These are phyloP conservation scores for Aspergillus mulundensis DNA, from an alignment of 495 filamentous ascomycete species.

Conservation along the genomic window DNA sequence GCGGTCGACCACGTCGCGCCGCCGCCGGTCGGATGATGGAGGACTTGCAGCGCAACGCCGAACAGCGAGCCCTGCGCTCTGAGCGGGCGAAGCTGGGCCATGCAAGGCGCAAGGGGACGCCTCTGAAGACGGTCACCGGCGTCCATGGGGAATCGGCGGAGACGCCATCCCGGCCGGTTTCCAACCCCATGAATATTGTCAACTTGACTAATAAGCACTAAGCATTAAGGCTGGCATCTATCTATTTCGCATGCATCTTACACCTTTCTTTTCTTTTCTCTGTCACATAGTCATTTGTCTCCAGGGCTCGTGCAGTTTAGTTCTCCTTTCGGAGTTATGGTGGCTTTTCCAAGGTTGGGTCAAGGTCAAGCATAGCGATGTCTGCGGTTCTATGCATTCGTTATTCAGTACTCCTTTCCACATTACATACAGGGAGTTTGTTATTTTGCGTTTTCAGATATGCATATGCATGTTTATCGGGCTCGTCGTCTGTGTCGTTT, in stretches of 20 bases:
- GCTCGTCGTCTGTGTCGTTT: too few species aligned
- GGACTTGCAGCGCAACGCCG: slow-evolving; percentile 18
- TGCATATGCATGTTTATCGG: too few species aligned
- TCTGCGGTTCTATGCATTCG: not conserved
- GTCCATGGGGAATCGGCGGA: not conserved
- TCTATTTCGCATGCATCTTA: not conserved
- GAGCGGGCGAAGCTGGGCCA: slow-evolving; percentile 17
- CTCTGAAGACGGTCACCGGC: not conserved
- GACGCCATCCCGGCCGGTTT: not conserved
- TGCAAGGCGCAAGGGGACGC: slow-evolving; percentile 14
- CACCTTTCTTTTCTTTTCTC: too few species aligned
- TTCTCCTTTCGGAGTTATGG: slow-evolving; percentile 1
- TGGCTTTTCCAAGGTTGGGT: not conserved
- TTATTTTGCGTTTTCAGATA: too few species aligned
- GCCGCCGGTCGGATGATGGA: slow-evolving; percentile 20
- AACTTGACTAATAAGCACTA: too few species aligned
- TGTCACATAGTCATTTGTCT: not conserved
- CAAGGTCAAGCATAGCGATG: slow-evolving; percentile 8
- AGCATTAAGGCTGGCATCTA: not conserved
- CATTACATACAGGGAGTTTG: too few species aligned
- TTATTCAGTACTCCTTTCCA: too few species aligned
- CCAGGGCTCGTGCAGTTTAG: not conserved
- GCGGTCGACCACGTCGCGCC: slow-evolving; percentile 21
- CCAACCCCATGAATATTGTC: not conserved
- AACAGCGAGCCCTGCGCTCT: slow-evolving; percentile 18